phyloP scores from a whole-genome alignment of 176 grass and related monocot species.

The Aegilops umbellulata region DNA sequence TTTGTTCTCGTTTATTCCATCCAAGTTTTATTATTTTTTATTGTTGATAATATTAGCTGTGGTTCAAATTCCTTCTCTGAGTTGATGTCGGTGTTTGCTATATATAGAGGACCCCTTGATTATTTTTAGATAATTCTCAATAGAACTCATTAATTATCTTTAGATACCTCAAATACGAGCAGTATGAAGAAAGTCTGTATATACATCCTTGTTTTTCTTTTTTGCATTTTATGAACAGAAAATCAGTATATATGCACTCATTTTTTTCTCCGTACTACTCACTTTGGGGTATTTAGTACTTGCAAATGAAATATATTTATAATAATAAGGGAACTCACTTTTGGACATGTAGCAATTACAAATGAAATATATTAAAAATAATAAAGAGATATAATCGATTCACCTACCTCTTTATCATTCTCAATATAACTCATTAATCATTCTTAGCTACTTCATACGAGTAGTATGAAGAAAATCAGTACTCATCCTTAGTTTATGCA shows the following conservation, averaged over 20 bases:
- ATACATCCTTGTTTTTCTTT: neutral
- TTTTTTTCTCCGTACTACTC: neutral
- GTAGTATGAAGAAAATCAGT: too few species aligned
- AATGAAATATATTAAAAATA: too few species aligned
- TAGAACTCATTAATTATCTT: neutral
- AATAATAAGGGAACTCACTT: too few species aligned
- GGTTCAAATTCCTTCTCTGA: neutral
- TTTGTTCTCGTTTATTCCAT: neutral
- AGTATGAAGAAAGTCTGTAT: neutral
- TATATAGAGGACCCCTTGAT: neutral
- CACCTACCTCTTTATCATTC: too few species aligned
- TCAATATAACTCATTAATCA: too few species aligned
- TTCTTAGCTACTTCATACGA: too few species aligned
- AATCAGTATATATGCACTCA: neutral
- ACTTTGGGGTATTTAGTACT: neutral
- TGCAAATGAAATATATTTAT: too few species aligned
- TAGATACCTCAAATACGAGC: neutral
- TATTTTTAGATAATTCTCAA: neutral
- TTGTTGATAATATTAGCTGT: neutral
- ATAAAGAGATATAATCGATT: too few species aligned
- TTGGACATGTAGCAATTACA: too few species aligned
- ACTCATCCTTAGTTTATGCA: too few species aligned
- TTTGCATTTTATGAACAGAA: neutral
- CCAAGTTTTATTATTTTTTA: neutral
- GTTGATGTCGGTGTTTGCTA: neutral